These are phyloP conservation scores for Phaeolepiota aurea DNA, from an alignment of 768 basidiomycete genomes.

Conservation along the genomic window DNA sequence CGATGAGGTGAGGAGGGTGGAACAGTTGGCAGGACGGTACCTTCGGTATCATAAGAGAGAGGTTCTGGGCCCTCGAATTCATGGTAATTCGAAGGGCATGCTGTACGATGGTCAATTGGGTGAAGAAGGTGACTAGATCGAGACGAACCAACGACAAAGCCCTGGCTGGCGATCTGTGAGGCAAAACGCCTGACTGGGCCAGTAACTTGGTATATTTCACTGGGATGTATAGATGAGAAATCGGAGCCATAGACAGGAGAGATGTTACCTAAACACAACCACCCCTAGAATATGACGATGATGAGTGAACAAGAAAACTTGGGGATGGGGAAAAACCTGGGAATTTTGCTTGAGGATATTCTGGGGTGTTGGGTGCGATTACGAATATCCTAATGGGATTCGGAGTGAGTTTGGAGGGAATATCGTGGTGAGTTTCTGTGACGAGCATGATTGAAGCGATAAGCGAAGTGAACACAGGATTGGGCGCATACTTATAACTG, in stretches of 20 bases:
- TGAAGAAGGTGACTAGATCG: neutral
- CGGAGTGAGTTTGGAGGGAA: slow-evolving; percentile 58
- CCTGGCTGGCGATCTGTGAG: slow-evolving; percentile 81
- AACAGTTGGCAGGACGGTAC: slow-evolving; percentile 25
- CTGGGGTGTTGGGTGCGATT: slow-evolving; percentile 68
- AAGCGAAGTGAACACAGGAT: neutral
- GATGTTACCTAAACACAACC: slow-evolving; percentile 64
- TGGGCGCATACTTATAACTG: neutral
- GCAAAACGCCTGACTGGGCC: slow-evolving; percentile 93
- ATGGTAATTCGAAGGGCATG: slow-evolving; percentile 82
- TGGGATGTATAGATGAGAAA: slow-evolving; percentile 16
- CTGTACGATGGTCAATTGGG: slow-evolving; percentile 23
- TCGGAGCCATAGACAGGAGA: neutral
- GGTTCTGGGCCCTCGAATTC: slow-evolving; percentile 88
- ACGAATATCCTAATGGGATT: slow-evolving; percentile 75
- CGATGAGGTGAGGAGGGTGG: neutral
- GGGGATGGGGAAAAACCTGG: slow-evolving; percentile 43
- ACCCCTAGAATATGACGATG: slow-evolving; percentile 44
- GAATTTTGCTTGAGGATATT: slow-evolving; percentile 87
- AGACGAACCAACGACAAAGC: slow-evolving; percentile 68
- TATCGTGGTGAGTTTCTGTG: slow-evolving; percentile 68
- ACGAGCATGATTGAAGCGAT: slow-evolving; percentile 57
- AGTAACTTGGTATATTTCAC: slow-evolving; percentile 96
- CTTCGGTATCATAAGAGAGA: slow-evolving; percentile 83
- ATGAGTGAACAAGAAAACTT: neutral